Evolutionary conservation across 1,284 basidiomycete species (phyloP).

Genomic region (Uromyces viciae-fabae): DNA sequence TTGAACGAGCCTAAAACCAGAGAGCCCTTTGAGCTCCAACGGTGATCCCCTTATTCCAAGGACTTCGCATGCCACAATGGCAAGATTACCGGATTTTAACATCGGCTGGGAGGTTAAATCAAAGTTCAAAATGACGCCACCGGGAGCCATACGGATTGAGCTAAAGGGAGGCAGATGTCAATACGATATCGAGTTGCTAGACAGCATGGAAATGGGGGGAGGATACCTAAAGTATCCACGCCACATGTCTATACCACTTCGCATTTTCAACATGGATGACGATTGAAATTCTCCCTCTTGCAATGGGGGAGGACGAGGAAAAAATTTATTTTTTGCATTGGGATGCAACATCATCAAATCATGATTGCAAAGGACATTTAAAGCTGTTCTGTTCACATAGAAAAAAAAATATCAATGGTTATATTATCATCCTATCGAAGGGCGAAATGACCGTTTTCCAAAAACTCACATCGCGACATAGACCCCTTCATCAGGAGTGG

Average conservation of each 20-base stretch:
- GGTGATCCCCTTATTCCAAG: background rate
- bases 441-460: too few species aligned
- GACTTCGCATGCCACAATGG: constrained; percentile 16
- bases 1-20: background rate
- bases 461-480: constrained; percentile 38
- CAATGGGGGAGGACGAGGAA: constrained; percentile 7
- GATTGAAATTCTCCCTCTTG: background rate
- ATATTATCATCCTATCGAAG: background rate
- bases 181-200: background rate
- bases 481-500: constrained; percentile 35
- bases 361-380: constrained; percentile 44
- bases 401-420: too few species aligned
- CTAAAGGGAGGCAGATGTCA: background rate
- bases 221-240: constrained; percentile 36
- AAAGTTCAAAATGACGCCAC: constrained; percentile 36
- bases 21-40: background rate
- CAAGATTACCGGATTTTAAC: constrained; percentile 30
- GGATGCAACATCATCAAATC: constrained; percentile 33
- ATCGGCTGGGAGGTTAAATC: constrained; percentile 42
- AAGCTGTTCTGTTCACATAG: constrained; percentile 37
- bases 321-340: constrained; percentile 39
- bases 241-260: constrained; percentile 35
- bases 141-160: constrained; percentile 36
- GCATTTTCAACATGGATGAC: background rate
- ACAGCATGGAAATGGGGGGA: background rate